Percentiles rank a stretch among this genome's conserved stretches.
These are phyloP conservation scores for Phtheirospermum japonicum DNA, from an alignment of 257 asterid species.

Conservation along the genomic window DNA sequence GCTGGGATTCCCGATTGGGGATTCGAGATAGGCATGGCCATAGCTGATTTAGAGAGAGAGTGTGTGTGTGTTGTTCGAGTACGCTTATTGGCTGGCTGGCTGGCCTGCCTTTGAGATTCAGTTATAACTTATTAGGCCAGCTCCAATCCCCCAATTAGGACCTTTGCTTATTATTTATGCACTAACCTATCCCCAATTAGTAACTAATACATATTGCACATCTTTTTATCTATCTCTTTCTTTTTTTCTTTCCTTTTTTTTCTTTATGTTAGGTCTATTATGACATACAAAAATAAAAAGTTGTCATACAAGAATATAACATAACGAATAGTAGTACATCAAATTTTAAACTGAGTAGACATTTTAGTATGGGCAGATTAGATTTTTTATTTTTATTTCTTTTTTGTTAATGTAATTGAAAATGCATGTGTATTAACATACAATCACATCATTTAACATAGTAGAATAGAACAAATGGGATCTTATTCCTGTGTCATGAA, in stretches of 20 bases:
- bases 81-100: neutral
- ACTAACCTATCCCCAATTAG: neutral
- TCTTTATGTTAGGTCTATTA: neutral
- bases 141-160: too few relatives aligned
- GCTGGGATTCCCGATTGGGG: constrained; percentile 51
- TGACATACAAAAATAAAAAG: neutral
- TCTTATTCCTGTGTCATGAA: too few relatives aligned
- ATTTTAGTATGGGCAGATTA: too few relatives aligned
- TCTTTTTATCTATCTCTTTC: neutral
- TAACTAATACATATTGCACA: neutral
- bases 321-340: too few relatives aligned
- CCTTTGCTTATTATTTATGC: too few relatives aligned
- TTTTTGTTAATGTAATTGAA: too few relatives aligned
- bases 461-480: too few relatives aligned
- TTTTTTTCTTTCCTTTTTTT: neutral
- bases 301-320: neutral
- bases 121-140: neutral
- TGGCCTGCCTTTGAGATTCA: constrained; percentile 7
- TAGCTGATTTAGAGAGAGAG: constrained; percentile 29
- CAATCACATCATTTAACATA: too few relatives aligned
- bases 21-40: constrained; percentile 65
- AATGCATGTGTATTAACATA: too few relatives aligned
- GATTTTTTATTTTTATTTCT: too few relatives aligned
- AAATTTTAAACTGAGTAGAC: too few relatives aligned
- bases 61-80: neutral